phyloP scores from a whole-genome alignment of 2,329 filamentous ascomycete species.

The Fusarium mundagurra region DNA sequence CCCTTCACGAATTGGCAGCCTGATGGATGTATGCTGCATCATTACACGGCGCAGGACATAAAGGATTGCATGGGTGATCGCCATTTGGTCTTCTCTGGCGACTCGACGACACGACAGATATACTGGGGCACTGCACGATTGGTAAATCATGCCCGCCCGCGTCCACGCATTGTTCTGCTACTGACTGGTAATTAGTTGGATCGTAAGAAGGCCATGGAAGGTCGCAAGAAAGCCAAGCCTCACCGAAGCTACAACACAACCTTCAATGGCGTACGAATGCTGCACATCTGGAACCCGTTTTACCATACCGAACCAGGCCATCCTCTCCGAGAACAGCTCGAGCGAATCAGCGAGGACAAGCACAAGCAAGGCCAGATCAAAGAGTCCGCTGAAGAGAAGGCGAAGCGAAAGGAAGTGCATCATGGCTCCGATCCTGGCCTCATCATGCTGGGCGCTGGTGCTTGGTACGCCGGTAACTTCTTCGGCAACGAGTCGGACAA shows the following conservation, averaged over 20 bases:
- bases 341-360: conserved; percentile 35
- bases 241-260: conserved; percentile 48
- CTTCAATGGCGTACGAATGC: conserved; percentile 56
- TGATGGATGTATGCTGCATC: conserved; percentile 66
- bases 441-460: conserved; percentile 41
- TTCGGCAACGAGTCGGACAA: conserved; percentile 13
- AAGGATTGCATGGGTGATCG: conserved; percentile 61
- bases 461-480: conserved; percentile 36
- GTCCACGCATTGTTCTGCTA: not conserved
- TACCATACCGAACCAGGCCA: conserved; percentile 55
- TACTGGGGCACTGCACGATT: conserved; percentile 63
- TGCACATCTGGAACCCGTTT: conserved; percentile 72
- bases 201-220: conserved; percentile 25
- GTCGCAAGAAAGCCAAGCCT: not conserved
- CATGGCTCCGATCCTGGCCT: conserved; percentile 34
- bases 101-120: conserved; percentile 67
- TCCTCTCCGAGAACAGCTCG: conserved; percentile 35
- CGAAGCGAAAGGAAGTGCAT: conserved; percentile 1
- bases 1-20: conserved; percentile 66
- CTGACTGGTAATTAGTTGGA: conserved; percentile 33
- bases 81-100: conserved; percentile 68
- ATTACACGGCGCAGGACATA: conserved; percentile 64
- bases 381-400: not conserved
- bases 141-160: conserved; percentile 23
- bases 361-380: conserved; percentile 1